These are phyloP conservation scores for Salix suchowensis DNA, from an alignment of 345 rosid genomes.

Conservation along the genomic window DNA sequence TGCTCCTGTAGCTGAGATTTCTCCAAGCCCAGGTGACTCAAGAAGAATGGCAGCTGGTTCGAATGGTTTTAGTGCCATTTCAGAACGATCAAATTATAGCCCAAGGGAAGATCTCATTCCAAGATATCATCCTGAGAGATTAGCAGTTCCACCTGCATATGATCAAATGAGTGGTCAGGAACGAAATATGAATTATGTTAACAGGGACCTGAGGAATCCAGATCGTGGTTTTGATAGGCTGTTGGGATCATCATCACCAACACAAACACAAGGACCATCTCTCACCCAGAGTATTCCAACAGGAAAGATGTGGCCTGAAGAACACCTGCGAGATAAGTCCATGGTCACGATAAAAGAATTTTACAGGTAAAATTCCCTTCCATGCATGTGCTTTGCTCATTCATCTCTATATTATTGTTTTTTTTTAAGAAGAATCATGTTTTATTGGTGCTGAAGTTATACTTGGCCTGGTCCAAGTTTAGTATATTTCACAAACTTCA, in stretches of 20 bases:
- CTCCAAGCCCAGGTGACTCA: slow-evolving; percentile 46
- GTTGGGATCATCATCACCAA: slow-evolving; percentile 39
- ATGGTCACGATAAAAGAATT: slow-evolving; percentile 79
- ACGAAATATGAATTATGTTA: slow-evolving; percentile 37
- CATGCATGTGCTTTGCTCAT: not conserved
- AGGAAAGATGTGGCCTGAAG: slow-evolving; percentile 58
- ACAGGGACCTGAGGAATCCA: slow-evolving; percentile 42
- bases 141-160: slow-evolving; percentile 38
- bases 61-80: slow-evolving; percentile 50
- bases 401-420: not conserved
- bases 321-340: slow-evolving; percentile 51
- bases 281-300: slow-evolving; percentile 37
- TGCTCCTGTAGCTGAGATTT: slow-evolving; percentile 39
- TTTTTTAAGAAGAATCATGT: not conserved
- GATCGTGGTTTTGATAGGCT: slow-evolving; percentile 54
- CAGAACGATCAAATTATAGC: slow-evolving; percentile 38
- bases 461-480: not conserved
- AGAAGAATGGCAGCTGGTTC: slow-evolving; percentile 51
- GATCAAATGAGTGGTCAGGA: slow-evolving; percentile 52
- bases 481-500: not conserved
- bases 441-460: not conserved
- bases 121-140: slow-evolving; percentile 50
- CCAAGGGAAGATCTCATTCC: slow-evolving; percentile 45
- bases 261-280: slow-evolving; percentile 39
- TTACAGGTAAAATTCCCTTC: slow-evolving; percentile 57